phyloP scores from a whole-genome alignment of 306 rosid species.

The Citrullus colocynthis region DNA sequence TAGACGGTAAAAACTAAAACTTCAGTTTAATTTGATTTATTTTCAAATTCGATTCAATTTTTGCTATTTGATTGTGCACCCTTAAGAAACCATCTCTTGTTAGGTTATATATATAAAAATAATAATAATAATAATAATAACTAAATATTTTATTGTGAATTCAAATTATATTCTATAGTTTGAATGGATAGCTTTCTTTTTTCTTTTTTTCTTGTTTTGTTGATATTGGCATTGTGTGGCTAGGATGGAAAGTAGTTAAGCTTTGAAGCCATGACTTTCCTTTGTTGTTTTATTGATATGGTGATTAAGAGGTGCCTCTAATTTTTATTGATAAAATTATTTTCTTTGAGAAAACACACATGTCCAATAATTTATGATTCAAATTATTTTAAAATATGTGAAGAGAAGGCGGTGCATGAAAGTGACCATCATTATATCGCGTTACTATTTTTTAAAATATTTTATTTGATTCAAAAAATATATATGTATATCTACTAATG shows the following conservation, averaged over 20 bases:
- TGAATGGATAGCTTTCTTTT: not conserved
- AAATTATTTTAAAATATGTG: not conserved
- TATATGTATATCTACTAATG: not conserved
- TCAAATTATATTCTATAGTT: not conserved
- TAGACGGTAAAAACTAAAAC: too few species aligned
- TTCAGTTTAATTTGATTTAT: too few species aligned
- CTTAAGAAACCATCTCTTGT: too few species aligned
- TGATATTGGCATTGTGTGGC: not conserved
- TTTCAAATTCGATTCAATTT: too few species aligned
- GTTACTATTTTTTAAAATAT: too few species aligned
- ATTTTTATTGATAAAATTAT: not conserved
- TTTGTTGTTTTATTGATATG: too few species aligned
- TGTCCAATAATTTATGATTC: not conserved
- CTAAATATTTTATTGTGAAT: not conserved
- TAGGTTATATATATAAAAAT: too few species aligned
- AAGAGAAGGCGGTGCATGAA: not conserved
- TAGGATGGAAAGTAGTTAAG: not conserved
- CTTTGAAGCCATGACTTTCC: not conserved
- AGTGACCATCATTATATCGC: not conserved
- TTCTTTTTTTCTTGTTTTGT: not conserved
- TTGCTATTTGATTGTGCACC: too few species aligned
- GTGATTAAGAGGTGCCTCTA: not conserved
- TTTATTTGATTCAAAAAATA: too few species aligned
- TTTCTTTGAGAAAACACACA: not conserved
- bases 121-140: too few species aligned